Base-by-base conservation (phyloP, 768 basidiomycete species). In the Atractiella rhizophila region DNA sequence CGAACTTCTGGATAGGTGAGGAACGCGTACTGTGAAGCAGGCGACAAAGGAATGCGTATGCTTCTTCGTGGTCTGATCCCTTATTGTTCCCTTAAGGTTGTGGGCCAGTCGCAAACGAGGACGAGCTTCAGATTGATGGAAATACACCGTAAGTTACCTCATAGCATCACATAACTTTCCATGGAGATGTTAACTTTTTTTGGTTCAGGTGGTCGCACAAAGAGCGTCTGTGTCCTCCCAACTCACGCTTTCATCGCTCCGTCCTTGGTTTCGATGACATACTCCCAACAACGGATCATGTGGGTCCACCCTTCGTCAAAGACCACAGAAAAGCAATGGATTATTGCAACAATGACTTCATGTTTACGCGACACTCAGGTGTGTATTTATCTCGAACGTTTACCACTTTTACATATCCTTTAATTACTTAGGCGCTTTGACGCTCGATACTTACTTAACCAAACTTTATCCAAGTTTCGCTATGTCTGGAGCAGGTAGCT, bases 341-440 rank as follows among this genome's bases (percentile, higher is more conserved):
- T 28, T 44, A 44, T 20, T 44, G 43, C 31, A 11, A 9, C 6
- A 20, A 38, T 16, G n/a, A n/a, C n/a, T n/a, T n/a, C n/a, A n/a
- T n/a, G n/a, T n/a, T n/a, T n/a, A n/a, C n/a, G n/a, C n/a, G n/a
- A n/a, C n/a, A n/a, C n/a, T n/a, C n/a, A n/a, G n/a, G n/a, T n/a
- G n/a, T n/a, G n/a, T n/a, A n/a, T n/a, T n/a, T n/a, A n/a, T n/a
- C n/a, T n/a, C n/a, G n/a, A n/a, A n/a, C n/a, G n/a, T n/a, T n/a
- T n/a, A n/a, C n/a, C n/a, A n/a, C n/a, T n/a, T n/a, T 38, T 38
- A 6, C 3, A n/a, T 11, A 28, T 12, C 11, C 13, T 39, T 15
- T 11, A 33, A 11, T 18, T 44, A 2, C 43, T 39, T 28, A n/a
- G 43, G 43, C 19, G 25, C 27, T 7, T 35, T 36, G 18, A 28